Conservation (phyloP, 306 rosid species). For the Corylus avellana region DNA sequence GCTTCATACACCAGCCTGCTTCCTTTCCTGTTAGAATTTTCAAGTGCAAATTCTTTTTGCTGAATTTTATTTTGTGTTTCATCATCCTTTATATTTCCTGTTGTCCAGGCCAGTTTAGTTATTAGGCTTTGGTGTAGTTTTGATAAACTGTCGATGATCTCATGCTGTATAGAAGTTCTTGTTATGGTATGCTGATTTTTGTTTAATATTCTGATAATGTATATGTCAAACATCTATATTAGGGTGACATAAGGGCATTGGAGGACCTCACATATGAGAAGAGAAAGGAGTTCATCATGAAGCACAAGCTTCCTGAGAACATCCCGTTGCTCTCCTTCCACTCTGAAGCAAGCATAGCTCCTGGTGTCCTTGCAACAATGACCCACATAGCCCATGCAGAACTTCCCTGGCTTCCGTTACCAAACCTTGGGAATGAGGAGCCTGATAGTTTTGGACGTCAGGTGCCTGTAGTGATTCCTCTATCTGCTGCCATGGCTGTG, state of each 20-base stretch:
- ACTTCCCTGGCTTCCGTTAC: constrained; percentile 63
- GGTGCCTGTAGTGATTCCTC: constrained; percentile 70
- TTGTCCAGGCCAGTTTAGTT: background rate
- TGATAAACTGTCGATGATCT: background rate
- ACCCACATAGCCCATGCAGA: constrained; percentile 81
- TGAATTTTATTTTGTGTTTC: background rate
- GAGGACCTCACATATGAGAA: constrained; percentile 86
- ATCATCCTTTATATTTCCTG: background rate
- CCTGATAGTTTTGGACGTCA: constrained; percentile 37
- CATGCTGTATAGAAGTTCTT: background rate
- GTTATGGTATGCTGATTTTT: background rate
- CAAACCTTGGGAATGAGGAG: constrained; percentile 26
- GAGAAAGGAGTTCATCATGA: constrained; percentile 71
- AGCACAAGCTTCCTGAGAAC: constrained; percentile 59
- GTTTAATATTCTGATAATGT: background rate
- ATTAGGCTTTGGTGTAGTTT: background rate
- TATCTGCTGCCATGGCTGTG: constrained; percentile 78
- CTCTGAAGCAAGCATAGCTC: constrained; percentile 67
- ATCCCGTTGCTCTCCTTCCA: constrained; percentile 72
- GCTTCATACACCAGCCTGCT: background rate
- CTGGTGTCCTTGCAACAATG: constrained; percentile 76
- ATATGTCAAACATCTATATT: background rate
- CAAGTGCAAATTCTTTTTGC: background rate
- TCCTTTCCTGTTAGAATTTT: background rate
- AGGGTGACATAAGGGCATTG: constrained; percentile 80